These are phyloP conservation scores for Didymella lethalis DNA, from an alignment of 2,329 filamentous ascomycete genomes.

Conservation along the genomic window DNA sequence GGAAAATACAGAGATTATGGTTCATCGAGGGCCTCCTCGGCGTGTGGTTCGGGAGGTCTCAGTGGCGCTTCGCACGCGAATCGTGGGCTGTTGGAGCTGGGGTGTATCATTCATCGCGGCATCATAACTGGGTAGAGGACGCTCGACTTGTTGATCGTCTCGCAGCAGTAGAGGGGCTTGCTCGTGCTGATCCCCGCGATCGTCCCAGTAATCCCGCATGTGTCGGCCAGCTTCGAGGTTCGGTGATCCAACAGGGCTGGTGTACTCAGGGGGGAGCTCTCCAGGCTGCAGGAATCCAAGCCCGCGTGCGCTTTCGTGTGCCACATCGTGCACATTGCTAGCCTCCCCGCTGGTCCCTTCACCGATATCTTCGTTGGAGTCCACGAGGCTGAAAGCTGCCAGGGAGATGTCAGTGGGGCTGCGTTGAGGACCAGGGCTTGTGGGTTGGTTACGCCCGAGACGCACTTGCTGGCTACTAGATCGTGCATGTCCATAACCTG, in stretches of 20 bases:
- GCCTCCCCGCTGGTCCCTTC: slow-evolving; percentile 69
- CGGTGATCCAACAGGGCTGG: slow-evolving; percentile 53
- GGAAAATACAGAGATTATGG: slow-evolving; percentile 17
- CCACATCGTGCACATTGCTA: slow-evolving; percentile 24
- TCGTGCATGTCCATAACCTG: slow-evolving; percentile 68
- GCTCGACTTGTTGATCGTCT: slow-evolving; percentile 53
- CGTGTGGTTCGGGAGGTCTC: slow-evolving; percentile 29
- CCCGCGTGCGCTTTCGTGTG: slow-evolving; percentile 38
- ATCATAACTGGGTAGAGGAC: slow-evolving; percentile 81
- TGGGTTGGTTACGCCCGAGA: slow-evolving; percentile 70
- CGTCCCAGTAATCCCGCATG: slow-evolving; percentile 55
- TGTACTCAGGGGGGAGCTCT: slow-evolving; percentile 60
- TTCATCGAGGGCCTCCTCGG: slow-evolving; percentile 28
- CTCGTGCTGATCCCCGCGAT: slow-evolving; percentile 54
- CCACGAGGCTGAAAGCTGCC: slow-evolving; percentile 78
- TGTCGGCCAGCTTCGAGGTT: slow-evolving; percentile 61
- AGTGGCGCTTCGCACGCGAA: slow-evolving; percentile 38
- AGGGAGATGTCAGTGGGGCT: slow-evolving; percentile 97
- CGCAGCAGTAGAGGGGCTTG: slow-evolving; percentile 57
- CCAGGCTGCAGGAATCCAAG: slow-evolving; percentile 47
- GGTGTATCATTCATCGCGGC: slow-evolving; percentile 77
- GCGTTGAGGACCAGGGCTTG: slow-evolving; percentile 86
- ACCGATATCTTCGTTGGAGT: slow-evolving; percentile 71
- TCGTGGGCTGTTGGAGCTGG: slow-evolving; percentile 32
- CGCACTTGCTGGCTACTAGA: slow-evolving; percentile 81